Evolutionary conservation across 2,329 filamentous ascomycete genomes (phyloP), one percentile per base, ranked within the genome.

Genomic region (Pyricularia grisea): DNA sequence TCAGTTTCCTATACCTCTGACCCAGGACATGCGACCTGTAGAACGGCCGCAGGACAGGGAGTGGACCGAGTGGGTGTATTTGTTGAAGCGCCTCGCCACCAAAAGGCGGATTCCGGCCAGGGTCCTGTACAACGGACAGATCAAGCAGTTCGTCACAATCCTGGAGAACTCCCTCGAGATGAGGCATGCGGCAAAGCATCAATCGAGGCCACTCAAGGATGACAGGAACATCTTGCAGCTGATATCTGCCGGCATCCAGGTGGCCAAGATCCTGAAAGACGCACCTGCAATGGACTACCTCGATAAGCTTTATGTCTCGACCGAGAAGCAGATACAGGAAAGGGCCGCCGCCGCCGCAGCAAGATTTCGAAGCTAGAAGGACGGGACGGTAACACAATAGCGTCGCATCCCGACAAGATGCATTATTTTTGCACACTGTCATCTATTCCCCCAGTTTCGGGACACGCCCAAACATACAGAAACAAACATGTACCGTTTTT

Each of bases 21-120:
- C 92, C 69, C 87, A 91, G 78, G 91, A 94, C 77, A 93, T 93
- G 86, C 87, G 92, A 73, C 90, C 90, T 1, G 85, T 94, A 68
- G 88, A 91, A 77, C 82, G 88, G 65, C 88, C 92, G 36, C 88
- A 89, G 75, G 92, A 94, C 79, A 86, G 92, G 71, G 92, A 95
- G 78, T 96, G 92, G 92, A 94, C 92, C 65, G 92, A 96, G 80
- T 96, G 92, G 92, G 92, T 94, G 69, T 93, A 94, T 78, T 85
- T 96, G 70, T 83, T 96, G 73, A 95, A 95, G 80, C 86, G 92
- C 67, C 85, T 96, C 70, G 92, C 92, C 36, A 96, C 92, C 42
- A 95, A 94, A 81, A 87, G 92, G 73, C 88, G 92, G 71, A 94
- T 96, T 73, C 92, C 92, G 6, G 91, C 92, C 65, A 85, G 92